Base-by-base conservation (phyloP, 2,329 filamentous ascomycete species). In the Cercospora nicotianae region DNA sequence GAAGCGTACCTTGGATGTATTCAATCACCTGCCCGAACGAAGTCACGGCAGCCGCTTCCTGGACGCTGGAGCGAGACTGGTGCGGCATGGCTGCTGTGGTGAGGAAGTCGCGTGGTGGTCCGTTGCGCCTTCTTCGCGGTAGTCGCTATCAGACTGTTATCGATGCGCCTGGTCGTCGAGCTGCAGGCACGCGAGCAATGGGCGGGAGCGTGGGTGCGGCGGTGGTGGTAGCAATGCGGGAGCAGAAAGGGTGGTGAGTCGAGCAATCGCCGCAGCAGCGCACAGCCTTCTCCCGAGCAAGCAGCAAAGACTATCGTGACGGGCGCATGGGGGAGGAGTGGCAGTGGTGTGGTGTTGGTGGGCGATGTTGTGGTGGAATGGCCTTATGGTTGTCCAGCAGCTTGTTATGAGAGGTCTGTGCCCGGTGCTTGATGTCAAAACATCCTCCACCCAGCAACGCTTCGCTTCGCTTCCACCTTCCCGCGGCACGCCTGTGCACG, bases 1-100 rank as follows among this genome's bases (percentile, higher is more conserved):
- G 16, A 20, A 59, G 53, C 63, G 31, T 51, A 96, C 93, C 92
- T 84, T 93, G 91, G 76, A 97, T 96, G 81, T 97, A 97, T 84
- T 97, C 94, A 78, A 97, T 94, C 75, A 97, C 89, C 83, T 96
- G 92, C 70, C 92, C 93, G 83, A 92, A 87, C 81, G 89, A 91
- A 79, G 77, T 82, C 66, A 76, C 69, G 66, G 75, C 73, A 66
- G 76, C 70, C 68, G 76, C 71, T 70, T 77, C 74, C 60, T 73
- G 72, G 36, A 69, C 68, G 70, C 70, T 73, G 66, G 66, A 65
- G 68, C 72, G 71, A 57, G 72, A 67, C 48, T 71, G 69, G 61
- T 74, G 74, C 74, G 77, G 76, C 76, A 78, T 78, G 63, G 65
- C 45, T 23, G 45, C 45, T 23, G 23, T 63, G 16, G 36, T 13